Base-by-base conservation (phyloP, 257 asterid genomes). In the Solanum virginianum region DNA sequence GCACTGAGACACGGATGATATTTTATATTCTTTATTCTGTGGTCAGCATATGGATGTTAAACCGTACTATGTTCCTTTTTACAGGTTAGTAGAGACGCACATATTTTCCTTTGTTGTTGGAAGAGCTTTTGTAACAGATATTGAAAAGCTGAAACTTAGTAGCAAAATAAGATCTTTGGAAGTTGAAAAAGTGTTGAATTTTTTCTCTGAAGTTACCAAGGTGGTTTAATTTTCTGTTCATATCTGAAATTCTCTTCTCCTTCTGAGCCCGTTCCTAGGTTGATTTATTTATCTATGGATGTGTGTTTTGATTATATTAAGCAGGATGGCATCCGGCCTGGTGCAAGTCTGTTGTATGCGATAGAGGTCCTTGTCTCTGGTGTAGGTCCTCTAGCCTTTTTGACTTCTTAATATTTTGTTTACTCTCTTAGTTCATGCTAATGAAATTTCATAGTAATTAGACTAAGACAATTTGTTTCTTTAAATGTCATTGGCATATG, bases 81-180 rank as follows among this genome's bases (percentile, higher is more conserved):
- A 89, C 98, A 97, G 99, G 94, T 95, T 97, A 90, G 98, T 97
- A 63, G 99, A 97, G 93, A 95, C 97, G 15, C 99, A 97, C 91
- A 93, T 94, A 89, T 97, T 95, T 91, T 95, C 97, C 82, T 97
- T 97, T 90, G 99, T 95, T 88, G 95, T 95, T 88, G 99, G 99
- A 83, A 94, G 99, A 93, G 98, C 99, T 84, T 92, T 97, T 88
- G 99, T 97, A 84, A 90, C 96, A n/a, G 99, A 97, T 91, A 90
- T 97, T 86, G 99, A 97, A 86, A 97, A 95, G 91, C 88, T 97
- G 95, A 97, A 95, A 95, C 91, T 94, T 69, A 91, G 98, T 93
- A 94, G 99, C 91, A 94, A 93, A 92, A 90, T 92, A 87, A 94
- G 99, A 91, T 88, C 92, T 55, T 87, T 97, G 94, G 98, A 95